Evolutionary conservation across 2,329 filamentous ascomycete genomes (phyloP).

Genomic region (Pleoardoris graminearum): DNA sequence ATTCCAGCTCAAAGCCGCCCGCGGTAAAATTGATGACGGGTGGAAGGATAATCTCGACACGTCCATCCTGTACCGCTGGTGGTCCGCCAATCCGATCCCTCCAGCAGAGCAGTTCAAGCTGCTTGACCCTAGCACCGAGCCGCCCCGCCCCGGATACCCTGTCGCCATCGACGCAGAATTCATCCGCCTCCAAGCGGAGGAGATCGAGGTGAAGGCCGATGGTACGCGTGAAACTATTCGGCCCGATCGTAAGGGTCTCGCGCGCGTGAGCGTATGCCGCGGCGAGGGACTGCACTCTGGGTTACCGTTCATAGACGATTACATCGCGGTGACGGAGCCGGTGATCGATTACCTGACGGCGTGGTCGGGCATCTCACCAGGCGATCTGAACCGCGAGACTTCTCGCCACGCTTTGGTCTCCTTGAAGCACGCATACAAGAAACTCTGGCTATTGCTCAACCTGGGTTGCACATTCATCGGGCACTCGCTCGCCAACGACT

Average conservation of each 20-base stretch:
- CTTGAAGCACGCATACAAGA: slow-evolving; percentile 94
- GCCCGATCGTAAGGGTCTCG: slow-evolving; percentile 86
- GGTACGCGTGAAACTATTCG: slow-evolving; percentile 90
- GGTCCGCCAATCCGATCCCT: slow-evolving; percentile 49
- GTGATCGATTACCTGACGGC: slow-evolving; percentile 95
- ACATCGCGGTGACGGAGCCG: slow-evolving; percentile 86
- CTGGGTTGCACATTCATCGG: slow-evolving; percentile 92
- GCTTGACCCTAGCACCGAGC: slow-evolving; percentile 63
- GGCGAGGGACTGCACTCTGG: slow-evolving; percentile 78
- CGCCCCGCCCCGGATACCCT: slow-evolving; percentile 70
- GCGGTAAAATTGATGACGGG: slow-evolving; percentile 78
- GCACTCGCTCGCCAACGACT: slow-evolving; percentile 91
- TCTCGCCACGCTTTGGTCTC: slow-evolving; percentile 82
- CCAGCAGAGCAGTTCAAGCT: slow-evolving; percentile 62
- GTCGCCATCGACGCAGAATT: slow-evolving; percentile 96
- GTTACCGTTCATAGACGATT: slow-evolving; percentile 92
- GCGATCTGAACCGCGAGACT: slow-evolving; percentile 79
- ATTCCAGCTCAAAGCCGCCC: slow-evolving; percentile 80
- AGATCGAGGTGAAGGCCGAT: slow-evolving; percentile 95
- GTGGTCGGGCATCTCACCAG: slow-evolving; percentile 86
- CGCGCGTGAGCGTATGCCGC: slow-evolving; percentile 88
- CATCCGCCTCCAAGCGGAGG: slow-evolving; percentile 86
- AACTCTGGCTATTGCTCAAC: slow-evolving; percentile 94
- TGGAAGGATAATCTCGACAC: slow-evolving; percentile 89
- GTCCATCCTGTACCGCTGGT: slow-evolving; percentile 78